These are phyloP conservation scores for Nadsonia commutata DNA, from an alignment of 1,139 yeast genomes.

Conservation along the genomic window DNA sequence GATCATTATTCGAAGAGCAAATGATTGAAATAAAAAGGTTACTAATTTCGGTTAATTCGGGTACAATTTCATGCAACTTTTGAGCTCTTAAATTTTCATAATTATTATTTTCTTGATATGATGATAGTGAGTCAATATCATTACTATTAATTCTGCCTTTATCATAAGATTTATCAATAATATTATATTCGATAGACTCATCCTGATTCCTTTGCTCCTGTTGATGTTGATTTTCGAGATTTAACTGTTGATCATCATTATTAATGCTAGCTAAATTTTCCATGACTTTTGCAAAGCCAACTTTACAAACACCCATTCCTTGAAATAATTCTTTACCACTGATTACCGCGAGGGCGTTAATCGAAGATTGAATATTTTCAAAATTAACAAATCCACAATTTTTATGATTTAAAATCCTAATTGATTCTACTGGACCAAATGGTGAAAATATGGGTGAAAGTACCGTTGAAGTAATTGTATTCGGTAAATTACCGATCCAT, in stretches of 20 bases:
- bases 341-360: constrained; percentile 58
- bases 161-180: neutral
- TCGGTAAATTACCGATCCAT: constrained; percentile 64
- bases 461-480: constrained; percentile 30
- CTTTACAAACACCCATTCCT: constrained; percentile 34
- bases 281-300: constrained; percentile 26
- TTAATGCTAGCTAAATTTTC: constrained; percentile 1
- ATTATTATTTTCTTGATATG: neutral
- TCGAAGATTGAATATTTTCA: constrained; percentile 55
- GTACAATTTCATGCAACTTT: constrained; percentile 2
- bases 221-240: neutral
- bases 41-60: neutral
- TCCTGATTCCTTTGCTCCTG: neutral
- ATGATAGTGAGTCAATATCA: neutral
- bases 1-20: constrained; percentile 7
- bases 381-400: constrained; percentile 64
- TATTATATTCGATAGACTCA: neutral
- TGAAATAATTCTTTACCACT: constrained; percentile 73
- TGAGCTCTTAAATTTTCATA: neutral
- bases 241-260: neutral
- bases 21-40: neutral
- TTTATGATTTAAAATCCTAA: constrained; percentile 40
- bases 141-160: neutral
- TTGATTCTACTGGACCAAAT: constrained; percentile 42
- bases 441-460: constrained; percentile 32